Percentiles rank a stretch among this genome's conserved stretches.
Conservation (phyloP, 2,329 filamentous ascomycete species). For the Cladosporium oxysporum region DNA sequence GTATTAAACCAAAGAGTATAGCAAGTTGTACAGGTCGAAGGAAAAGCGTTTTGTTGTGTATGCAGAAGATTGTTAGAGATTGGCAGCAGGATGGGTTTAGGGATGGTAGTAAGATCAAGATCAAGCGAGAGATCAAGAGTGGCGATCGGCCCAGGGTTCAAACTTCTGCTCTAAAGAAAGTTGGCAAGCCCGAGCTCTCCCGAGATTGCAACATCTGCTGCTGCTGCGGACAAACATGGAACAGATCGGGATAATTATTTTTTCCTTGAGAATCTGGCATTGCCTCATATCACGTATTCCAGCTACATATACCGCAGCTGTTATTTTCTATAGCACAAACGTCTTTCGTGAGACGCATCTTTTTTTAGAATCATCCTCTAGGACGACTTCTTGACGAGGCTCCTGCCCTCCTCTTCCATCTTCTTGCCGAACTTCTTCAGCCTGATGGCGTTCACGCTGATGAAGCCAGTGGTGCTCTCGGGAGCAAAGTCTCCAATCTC, state of each 20-base stretch:
- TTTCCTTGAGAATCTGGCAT: neutral
- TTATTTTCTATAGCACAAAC: slow-evolving; percentile 14
- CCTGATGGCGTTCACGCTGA: slow-evolving; percentile 67
- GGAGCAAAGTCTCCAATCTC: slow-evolving; percentile 68
- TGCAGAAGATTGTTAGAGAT: neutral
- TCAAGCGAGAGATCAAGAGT: neutral
- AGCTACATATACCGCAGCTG: slow-evolving; percentile 5
- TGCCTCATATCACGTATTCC: slow-evolving; percentile 19
- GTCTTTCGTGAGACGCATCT: neutral
- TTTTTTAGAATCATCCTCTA: neutral
- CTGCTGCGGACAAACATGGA: neutral
- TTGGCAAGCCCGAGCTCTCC: slow-evolving; percentile 1
- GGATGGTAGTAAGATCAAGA: slow-evolving; percentile 8
- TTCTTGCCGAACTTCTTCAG: slow-evolving; percentile 48
- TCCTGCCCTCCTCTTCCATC: slow-evolving; percentile 40
- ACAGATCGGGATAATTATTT: neutral
- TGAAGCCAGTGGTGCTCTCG: slow-evolving; percentile 66
- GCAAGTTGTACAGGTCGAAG: neutral
- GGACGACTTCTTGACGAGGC: slow-evolving; percentile 31
- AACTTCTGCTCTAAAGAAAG: neutral
- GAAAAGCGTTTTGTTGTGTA: neutral
- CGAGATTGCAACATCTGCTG: slow-evolving; percentile 1
- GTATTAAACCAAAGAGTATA: neutral
- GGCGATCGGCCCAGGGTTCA: slow-evolving; percentile 11
- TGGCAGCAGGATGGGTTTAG: slow-evolving; percentile 4